Evolutionary conservation across 257 asterid species (phyloP), one percentile per base, ranked within the genome.

Genomic region (Primulina eburnea): DNA sequence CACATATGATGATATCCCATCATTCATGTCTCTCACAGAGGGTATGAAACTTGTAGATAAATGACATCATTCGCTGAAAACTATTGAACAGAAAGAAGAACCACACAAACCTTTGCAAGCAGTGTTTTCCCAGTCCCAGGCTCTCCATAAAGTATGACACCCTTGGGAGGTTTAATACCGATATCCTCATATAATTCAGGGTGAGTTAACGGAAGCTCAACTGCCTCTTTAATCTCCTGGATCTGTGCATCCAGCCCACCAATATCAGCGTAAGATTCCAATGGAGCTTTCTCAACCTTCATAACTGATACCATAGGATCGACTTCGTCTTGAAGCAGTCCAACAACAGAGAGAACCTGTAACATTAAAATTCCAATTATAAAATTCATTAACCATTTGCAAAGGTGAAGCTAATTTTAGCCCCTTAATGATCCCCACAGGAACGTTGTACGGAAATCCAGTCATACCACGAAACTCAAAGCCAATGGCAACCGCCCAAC

Each of bases 71-170:
- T 65, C 2, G 24, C 66, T 62, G 28, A 6, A 62, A 14, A 18
- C 7, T 47, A 14, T 47, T 12, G 55, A 47, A 47, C 47, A 29
- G 24, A 9, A 56, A n/a, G 55, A 10, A 35, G 30, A 12, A 57
- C 55, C 50, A 64, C 32, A 64, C 75, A 61, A 59, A 84, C 89
- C 89, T 84, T 84, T 8, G 89, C 89, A 79, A 84, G 89, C 60
- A 84, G 71, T 29, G 86, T 81, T 71, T 84, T 84, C 14, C 89
- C 89, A 53, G 89, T 84, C 17, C 86, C 86, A 35, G 86, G 89
- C 75, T 84, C 89, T 18, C 82, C 98, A 62, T 92, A 92, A 50
- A 92, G 94, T 70, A 91, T 91, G 77, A 91, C 71, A 78, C 91
- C 85, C 75, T 85, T 82, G 26, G 88, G 88, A 18, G 90, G 88